Conservation (phyloP, 2,329 filamentous ascomycete genomes). For the Alternaria sp. region DNA sequence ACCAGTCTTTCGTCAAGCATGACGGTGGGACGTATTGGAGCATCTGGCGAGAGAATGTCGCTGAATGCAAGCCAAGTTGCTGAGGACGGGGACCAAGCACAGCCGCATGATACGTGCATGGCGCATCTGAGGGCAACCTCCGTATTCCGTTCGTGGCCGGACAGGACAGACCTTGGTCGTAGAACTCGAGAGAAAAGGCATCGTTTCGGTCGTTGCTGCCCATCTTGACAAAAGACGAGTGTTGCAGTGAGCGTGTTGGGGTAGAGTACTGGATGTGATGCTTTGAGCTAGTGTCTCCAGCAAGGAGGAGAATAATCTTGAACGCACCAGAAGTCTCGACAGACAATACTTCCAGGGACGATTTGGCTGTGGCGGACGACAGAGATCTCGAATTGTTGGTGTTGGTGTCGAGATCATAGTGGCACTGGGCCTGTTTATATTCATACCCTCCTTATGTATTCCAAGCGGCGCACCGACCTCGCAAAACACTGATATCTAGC, state of each 20-base stretch:
- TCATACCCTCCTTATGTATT: neutral
- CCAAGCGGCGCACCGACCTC: neutral
- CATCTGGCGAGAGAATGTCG: neutral
- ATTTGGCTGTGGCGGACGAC: neutral
- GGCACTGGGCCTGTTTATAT: neutral
- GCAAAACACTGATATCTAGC: neutral
- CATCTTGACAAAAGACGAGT: neutral
- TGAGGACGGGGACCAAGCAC: neutral
- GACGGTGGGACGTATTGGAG: neutral
- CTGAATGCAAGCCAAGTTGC: neutral
- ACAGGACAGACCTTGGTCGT: neutral
- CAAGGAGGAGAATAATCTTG: neutral
- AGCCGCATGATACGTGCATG: conserved; percentile 5
- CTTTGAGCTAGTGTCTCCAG: neutral
- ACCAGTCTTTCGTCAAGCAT: neutral
- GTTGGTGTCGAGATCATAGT: neutral
- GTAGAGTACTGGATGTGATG: neutral
- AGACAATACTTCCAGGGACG: no score
- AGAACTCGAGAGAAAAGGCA: neutral
- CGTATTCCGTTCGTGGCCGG: neutral
- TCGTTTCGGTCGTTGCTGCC: neutral
- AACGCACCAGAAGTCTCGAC: neutral
- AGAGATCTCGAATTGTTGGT: neutral
- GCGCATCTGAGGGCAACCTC: neutral
- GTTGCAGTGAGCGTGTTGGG: neutral